Evolutionary conservation across 176 grass and related monocot species (phyloP).

Genomic region (Carex kokanica): DNA sequence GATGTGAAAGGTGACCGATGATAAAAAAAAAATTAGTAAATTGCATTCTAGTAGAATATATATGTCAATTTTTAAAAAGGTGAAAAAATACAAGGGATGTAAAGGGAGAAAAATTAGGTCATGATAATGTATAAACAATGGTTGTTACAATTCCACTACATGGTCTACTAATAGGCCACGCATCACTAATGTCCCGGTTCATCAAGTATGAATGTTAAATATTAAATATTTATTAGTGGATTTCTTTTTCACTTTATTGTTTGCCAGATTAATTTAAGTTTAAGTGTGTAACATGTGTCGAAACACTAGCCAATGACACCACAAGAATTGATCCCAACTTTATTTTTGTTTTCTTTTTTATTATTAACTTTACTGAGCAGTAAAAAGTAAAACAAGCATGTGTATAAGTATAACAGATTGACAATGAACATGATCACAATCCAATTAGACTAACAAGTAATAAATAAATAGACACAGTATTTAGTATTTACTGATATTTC

Average conservation of each 20-base stretch:
- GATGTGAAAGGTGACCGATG: neutral
- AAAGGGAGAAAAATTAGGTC: neutral
- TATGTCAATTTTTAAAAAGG: neutral
- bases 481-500: neutral
- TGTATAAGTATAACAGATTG: too few species aligned
- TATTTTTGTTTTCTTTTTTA: neutral
- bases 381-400: neutral
- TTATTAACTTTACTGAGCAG: neutral
- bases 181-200: constrained; percentile 15
- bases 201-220: constrained; percentile 19
- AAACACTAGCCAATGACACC: constrained; percentile 10
- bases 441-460: neutral
- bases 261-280: neutral
- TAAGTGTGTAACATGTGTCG: constrained; percentile 21
- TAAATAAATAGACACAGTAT: neutral
- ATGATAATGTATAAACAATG: constrained; percentile 11
- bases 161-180: constrained; percentile 25
- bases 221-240: constrained; percentile 21
- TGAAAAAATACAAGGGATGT: neutral
- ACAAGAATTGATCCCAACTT: constrained; percentile 7
- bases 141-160: constrained; percentile 18
- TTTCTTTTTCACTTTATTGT: constrained; percentile 18
- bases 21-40: neutral
- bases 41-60: neutral
- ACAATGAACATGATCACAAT: too few species aligned